phyloP scores from a whole-genome alignment of 2,329 filamentous ascomycete genomes.

The Penicillium fuscoglaucum region DNA sequence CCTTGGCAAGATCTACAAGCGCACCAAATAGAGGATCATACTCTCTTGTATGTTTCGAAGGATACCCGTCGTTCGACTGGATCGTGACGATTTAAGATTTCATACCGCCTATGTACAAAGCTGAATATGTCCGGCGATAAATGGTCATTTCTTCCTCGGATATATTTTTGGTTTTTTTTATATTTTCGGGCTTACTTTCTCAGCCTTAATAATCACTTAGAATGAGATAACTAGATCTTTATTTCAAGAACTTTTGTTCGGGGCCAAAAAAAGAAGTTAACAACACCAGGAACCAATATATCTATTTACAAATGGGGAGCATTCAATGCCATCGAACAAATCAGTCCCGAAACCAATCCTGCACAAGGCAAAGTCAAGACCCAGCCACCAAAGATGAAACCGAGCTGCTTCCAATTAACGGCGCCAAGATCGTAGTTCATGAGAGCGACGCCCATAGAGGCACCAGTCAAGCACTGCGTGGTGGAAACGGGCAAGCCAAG shows the following conservation, averaged over 20 bases:
- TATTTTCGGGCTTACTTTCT: neutral
- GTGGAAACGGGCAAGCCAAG: slow-evolving; percentile 36
- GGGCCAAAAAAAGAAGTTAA: neutral
- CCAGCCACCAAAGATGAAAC: slow-evolving; percentile 48
- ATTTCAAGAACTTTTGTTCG: neutral
- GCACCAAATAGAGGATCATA: slow-evolving; percentile 70
- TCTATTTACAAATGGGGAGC: slow-evolving; percentile 35
- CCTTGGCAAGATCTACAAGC: slow-evolving; percentile 96
- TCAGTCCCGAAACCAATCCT: slow-evolving; percentile 42
- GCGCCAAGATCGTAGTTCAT: slow-evolving; percentile 42
- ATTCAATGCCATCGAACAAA: slow-evolving; percentile 47
- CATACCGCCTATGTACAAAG: neutral
- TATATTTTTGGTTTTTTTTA: neutral
- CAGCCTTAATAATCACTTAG: neutral
- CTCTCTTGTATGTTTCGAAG: neutral
- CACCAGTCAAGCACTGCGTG: slow-evolving; percentile 41
- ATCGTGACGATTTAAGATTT: slow-evolving; percentile 4
- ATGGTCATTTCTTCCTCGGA: neutral
- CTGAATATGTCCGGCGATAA: neutral
- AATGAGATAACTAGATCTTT: neutral
- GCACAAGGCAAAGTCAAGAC: slow-evolving; percentile 47
- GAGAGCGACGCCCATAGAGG: slow-evolving; percentile 38
- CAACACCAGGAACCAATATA: neutral
- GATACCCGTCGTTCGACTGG: slow-evolving; percentile 17
- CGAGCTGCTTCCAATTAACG: slow-evolving; percentile 48